phyloP scores from a whole-genome alignment of 164 flowering plant species.

The Paratinospora sagittata region DNA sequence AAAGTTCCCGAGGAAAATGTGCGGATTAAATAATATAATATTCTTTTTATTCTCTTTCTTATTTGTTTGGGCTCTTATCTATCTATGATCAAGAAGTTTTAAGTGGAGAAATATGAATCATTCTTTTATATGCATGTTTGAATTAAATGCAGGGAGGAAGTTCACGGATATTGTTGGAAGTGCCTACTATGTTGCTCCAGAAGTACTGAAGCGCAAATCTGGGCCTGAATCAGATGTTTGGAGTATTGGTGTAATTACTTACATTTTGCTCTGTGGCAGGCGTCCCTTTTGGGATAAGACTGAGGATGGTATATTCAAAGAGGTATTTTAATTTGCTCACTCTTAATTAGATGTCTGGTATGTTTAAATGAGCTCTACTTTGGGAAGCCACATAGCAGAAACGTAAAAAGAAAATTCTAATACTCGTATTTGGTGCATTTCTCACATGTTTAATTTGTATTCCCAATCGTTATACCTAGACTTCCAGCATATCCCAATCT shows the following conservation, averaged over 20 bases:
- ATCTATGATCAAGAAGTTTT: constrained; percentile 7
- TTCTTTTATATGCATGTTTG: not conserved
- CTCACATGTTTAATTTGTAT: not conserved
- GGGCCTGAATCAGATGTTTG: constrained; percentile 99
- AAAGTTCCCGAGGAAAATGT: too few species aligned
- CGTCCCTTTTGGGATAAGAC: constrained; percentile 99
- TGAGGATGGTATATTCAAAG: constrained; percentile 95
- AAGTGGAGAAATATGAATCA: not conserved
- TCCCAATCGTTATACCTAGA: not conserved
- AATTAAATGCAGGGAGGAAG: constrained; percentile 54
- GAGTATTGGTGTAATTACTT: constrained; percentile 99
- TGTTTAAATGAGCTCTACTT: not conserved
- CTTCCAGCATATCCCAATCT: not conserved
- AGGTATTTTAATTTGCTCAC: constrained; percentile 38
- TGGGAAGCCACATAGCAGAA: not conserved
- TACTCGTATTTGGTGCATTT: not conserved
- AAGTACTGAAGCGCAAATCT: constrained; percentile 86
- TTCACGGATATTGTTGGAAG: constrained; percentile 96
- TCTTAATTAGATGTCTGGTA: not conserved
- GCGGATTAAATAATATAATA: too few species aligned
- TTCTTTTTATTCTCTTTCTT: not conserved
- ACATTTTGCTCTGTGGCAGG: constrained; percentile 89
- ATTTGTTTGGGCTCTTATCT: not conserved
- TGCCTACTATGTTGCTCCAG: constrained; percentile 99
- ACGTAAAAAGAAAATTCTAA: not conserved